Evolutionary conservation across 106 monocot genomes (phyloP), one percentile per base, ranked within the genome.

Genomic region (Phalaenopsis equestris): DNA sequence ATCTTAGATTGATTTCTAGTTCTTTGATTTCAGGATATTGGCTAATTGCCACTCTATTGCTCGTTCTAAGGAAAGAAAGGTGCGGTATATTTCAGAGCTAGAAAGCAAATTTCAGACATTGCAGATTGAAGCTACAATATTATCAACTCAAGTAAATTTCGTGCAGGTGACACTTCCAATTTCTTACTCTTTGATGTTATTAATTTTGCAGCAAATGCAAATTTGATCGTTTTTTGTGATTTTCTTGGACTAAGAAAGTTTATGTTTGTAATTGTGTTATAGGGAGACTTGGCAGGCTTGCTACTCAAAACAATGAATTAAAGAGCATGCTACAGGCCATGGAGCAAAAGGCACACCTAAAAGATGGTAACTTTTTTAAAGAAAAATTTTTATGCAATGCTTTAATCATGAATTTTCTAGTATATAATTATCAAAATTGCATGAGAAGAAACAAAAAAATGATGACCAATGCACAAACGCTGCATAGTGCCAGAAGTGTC

Each of bases 281-380:
- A 93, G 93, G 85, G 90, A n/a, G 90, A 95, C 68, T 87, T 87
- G 6, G 56, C 86, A 90, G 90, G 18, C 85, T 95, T 73, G 82
- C 82, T 11, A 92, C 74, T 77, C 92, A 90, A 82, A 95, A 95
- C 82, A 95, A 86, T 82, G 94, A 92, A 80, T 72, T 95, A 79
- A 90, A 90, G 75, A 84, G 90, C 75, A 90, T 88, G 42, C 85
- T 95, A 70, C 92, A 89, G 67, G 90, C 92, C 78, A 92, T 95
- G 94, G 94, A 95, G 68, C 94, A 92, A 72, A 92, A 95, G 79
- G 94, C 92, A 37, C 88, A 88, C 18, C 78, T 95, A 42, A 90
- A 89, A 87, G 92, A 95, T 73, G 94, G 92, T 95, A 90, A 72
- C 6, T 73, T 30, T 0, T 30, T 30, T 30, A 0, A 30, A 30